Percentiles rank a stretch among this genome's conserved stretches.
These are phyloP conservation scores for Cercophora newfieldiana DNA, from an alignment of 495 filamentous ascomycete species.

Conservation along the genomic window DNA sequence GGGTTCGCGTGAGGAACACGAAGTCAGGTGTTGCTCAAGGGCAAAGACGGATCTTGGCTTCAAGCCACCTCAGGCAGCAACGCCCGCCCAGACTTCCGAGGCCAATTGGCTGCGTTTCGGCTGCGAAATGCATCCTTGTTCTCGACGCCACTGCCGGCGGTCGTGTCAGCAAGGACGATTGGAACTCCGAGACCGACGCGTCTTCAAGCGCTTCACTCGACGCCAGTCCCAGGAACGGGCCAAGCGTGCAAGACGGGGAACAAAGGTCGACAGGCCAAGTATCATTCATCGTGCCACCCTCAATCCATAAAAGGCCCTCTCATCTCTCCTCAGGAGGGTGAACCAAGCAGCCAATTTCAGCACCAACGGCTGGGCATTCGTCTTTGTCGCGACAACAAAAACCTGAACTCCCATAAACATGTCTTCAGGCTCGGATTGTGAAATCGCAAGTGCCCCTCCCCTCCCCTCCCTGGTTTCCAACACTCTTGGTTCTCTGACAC, in stretches of 20 bases:
- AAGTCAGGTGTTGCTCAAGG: neutral
- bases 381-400: no score
- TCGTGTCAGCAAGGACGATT: neutral
- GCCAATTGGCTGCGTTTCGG: neutral
- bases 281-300: neutral
- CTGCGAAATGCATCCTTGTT: neutral
- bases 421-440: neutral
- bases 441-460: neutral
- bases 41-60: neutral
- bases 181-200: neutral
- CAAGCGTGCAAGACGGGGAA: neutral
- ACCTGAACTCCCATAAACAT: neutral
- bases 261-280: neutral
- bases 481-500: neutral
- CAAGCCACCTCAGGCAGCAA: conserved; percentile 11
- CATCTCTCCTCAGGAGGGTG: neutral
- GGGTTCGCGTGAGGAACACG: neutral
- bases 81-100: neutral
- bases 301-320: neutral
- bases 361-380: neutral
- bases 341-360: neutral
- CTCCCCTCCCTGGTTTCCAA: neutral
- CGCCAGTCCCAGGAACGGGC: neutral
- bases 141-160: neutral
- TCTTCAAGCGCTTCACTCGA: neutral